Base-by-base conservation (phyloP, 352 stramenopile species). In the Phytophthora pistaciae region DNA sequence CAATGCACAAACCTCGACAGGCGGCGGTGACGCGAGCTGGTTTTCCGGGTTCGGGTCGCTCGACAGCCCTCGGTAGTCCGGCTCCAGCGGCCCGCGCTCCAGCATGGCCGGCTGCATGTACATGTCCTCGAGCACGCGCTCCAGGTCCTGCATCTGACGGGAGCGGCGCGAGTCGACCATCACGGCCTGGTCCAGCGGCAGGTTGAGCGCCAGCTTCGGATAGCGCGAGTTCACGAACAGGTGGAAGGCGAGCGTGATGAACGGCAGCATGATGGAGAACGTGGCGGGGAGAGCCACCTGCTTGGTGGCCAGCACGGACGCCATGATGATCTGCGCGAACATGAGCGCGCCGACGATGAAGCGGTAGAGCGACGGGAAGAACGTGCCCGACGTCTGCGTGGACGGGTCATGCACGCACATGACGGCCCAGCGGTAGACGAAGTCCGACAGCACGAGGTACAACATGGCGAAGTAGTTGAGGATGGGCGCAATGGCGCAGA, bases 301-400 rank as follows among this genome's bases (percentile, higher is more conserved):
- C 78, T 96, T 96, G 21, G 90, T 85, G n/a, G 81, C 85, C 27
- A 96, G 70, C 58, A 91, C 67, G 13, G 78, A 85, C 20, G 83
- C 80, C 78, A 94, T 94, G 54, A 94, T 88, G 50, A 94, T 75
- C 77, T 96, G 89, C 18, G 89, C 79, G 61, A 96, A 92, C 36
- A 93, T 72, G 54, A 96, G 60, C 52, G 89, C 89, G 13, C 85
- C 85, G 33, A 96, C 78, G 42, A 91, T 91, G 59, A 94, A 94
- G 23, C 85, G 84, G 67, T 95, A 94, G 49, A 96, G 84, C 52
- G 86, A 90, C 50, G 89, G 89, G 72, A 91, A 96, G 65, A 84
- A 96, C 42, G 76, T 82, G 31, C 84, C 89, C 1, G 78, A 74
- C 3, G 82, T 92, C 67, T 94, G 79, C 23, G 78, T 87, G 48